phyloP scores from a whole-genome alignment of 148 eudicot species.

The Tetragonia tetragonoides region DNA sequence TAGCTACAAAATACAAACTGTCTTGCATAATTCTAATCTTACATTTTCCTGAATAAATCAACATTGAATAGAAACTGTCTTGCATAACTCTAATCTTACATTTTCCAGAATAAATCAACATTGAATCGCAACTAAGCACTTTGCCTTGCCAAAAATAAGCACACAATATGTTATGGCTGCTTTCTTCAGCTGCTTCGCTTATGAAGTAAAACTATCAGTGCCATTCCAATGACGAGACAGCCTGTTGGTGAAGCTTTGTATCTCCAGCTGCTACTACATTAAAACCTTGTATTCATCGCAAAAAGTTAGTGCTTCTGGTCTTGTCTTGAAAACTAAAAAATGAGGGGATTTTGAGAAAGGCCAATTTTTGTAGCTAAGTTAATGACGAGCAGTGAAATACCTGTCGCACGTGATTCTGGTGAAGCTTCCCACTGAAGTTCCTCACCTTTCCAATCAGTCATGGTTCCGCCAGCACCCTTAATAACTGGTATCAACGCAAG shows the following conservation, averaged over 20 bases:
- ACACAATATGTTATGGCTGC: too few species aligned
- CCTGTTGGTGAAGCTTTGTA: slow-evolving; percentile 64
- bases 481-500: slow-evolving; percentile 85
- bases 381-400: slow-evolving; percentile 30
- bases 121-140: too few species aligned
- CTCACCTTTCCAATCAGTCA: slow-evolving; percentile 86
- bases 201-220: slow-evolving; percentile 6
- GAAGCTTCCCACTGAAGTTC: slow-evolving; percentile 81
- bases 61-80: too few species aligned
- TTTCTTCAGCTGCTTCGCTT: too few species aligned
- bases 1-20: too few species aligned
- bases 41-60: too few species aligned
- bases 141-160: too few species aligned
- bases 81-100: too few species aligned
- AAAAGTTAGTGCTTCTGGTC: background rate
- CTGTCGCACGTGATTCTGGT: slow-evolving; percentile 47
- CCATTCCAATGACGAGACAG: slow-evolving; percentile 55
- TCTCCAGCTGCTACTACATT: slow-evolving; percentile 87
- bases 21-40: too few species aligned
- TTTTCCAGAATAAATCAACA: too few species aligned
- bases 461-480: slow-evolving; percentile 90
- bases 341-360: background rate
- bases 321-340: background rate
- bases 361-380: background rate
- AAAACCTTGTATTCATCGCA: slow-evolving; percentile 40